A percentile compares a stretch with the other conserved stretches of the same genome.
Conservation (phyloP, 371 early-diverging fungal genomes). For the Saksenaea vasiformis region DNA sequence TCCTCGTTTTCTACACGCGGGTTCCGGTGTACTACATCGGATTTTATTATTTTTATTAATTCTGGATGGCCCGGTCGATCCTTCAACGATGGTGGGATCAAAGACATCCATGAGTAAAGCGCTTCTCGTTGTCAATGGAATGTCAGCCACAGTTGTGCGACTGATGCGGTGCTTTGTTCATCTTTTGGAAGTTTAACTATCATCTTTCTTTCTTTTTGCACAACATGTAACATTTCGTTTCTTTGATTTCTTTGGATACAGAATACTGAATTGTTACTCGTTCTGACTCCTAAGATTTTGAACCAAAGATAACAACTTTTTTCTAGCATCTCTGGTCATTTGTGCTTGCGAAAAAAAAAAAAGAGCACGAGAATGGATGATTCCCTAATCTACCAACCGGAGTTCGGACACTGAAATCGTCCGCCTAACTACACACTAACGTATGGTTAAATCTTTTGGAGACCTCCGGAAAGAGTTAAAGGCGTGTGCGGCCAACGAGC, state of each 20-base stretch:
- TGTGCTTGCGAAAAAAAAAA: neutral
- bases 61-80: neutral
- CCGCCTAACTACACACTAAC: too few species aligned
- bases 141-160: constrained; percentile 1
- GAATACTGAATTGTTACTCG: neutral
- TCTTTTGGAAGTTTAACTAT: neutral
- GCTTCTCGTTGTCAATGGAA: neutral
- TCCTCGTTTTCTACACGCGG: neutral
- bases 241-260: neutral
- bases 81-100: neutral
- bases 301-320: neutral
- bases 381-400: too few species aligned
- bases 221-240: constrained; percentile 1
- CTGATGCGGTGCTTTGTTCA: neutral
- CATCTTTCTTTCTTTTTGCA: neutral
- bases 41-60: neutral
- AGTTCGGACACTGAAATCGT: too few species aligned
- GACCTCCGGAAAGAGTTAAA: too few species aligned
- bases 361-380: neutral
- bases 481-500: too few species aligned
- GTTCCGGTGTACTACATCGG: neutral
- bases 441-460: too few species aligned
- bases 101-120: neutral
- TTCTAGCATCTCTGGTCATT: neutral
- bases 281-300: neutral